Conservation (phyloP, 2,329 filamentous ascomycete species). For the Claviceps humidiphila region DNA sequence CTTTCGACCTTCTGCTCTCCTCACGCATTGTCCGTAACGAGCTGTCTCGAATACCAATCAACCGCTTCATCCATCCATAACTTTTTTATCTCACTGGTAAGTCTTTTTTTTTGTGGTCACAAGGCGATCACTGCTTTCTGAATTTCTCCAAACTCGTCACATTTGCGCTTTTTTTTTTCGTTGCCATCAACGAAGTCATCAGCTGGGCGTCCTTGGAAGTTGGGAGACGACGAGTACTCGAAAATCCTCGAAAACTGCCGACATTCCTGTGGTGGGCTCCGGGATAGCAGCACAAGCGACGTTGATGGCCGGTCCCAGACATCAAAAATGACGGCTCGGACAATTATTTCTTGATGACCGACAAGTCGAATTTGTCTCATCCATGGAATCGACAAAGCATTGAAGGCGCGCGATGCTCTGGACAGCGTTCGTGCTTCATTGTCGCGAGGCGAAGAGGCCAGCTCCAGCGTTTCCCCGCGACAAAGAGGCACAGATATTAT, state of each 20-base stretch:
- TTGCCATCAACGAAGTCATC: not conserved
- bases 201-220: not conserved
- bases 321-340: not conserved
- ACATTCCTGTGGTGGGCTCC: not conserved
- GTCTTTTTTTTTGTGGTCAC: constrained; percentile 8
- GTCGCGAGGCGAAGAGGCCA: not conserved
- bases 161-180: not conserved
- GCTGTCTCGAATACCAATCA: constrained; percentile 13
- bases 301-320: not conserved
- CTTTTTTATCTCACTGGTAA: constrained; percentile 13
- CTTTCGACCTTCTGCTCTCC: constrained; percentile 13
- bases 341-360: too few species aligned
- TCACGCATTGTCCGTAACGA: constrained; percentile 14
- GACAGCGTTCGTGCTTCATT: not conserved
- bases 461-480: not conserved
- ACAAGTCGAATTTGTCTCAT: too few species aligned
- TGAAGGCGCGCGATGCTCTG: not conserved
- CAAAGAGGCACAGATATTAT: not conserved
- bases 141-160: not conserved
- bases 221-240: not conserved
- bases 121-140: not conserved
- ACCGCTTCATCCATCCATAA: constrained; percentile 10
- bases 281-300: not conserved
- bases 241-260: too few species aligned
- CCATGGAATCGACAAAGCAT: not conserved